These are phyloP conservation scores for Croton laevigatus DNA, from an alignment of 441 rosid genomes.

Conservation along the genomic window DNA sequence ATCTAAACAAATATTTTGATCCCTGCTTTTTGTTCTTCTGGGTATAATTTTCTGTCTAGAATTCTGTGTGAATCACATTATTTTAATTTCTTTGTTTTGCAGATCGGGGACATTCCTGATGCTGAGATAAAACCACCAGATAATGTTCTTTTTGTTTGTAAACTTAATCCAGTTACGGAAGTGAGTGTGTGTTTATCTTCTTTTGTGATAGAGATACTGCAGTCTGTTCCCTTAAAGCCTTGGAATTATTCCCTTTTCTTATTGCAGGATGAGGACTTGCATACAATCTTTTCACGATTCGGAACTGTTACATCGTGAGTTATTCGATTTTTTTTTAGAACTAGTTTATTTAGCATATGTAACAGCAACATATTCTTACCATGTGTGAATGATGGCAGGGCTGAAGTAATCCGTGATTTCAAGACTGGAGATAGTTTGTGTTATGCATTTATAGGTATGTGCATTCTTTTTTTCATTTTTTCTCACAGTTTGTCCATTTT, in stretches of 20 bases:
- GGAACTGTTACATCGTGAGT: constrained; percentile 88
- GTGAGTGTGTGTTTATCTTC: constrained; percentile 40
- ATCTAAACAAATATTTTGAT: constrained; percentile 16
- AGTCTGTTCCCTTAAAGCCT: constrained; percentile 5
- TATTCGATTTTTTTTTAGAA: not conserved
- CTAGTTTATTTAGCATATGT: constrained; percentile 7
- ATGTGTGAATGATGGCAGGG: constrained; percentile 47
- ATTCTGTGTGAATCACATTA: not conserved
- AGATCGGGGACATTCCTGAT: constrained; percentile 98
- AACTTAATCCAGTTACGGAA: constrained; percentile 97
- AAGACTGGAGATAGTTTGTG: constrained; percentile 98
- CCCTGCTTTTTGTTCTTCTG: constrained; percentile 9
- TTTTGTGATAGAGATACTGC: constrained; percentile 2
- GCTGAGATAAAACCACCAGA: constrained; percentile 98
- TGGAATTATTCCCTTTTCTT: constrained; percentile 19
- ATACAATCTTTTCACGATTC: constrained; percentile 96
- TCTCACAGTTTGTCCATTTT: not conserved
- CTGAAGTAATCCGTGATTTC: constrained; percentile 87
- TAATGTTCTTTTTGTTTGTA: constrained; percentile 93
- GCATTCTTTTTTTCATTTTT: not conserved
- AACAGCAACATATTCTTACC: constrained; percentile 14
- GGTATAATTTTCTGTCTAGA: constrained; percentile 12
- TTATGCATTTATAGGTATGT: constrained; percentile 86
- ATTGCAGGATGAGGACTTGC: constrained; percentile 93
- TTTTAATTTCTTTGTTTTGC: constrained; percentile 27